These are phyloP conservation scores for Arabidopsis suecica DNA, from an alignment of 345 rosid genomes.

Conservation along the genomic window DNA sequence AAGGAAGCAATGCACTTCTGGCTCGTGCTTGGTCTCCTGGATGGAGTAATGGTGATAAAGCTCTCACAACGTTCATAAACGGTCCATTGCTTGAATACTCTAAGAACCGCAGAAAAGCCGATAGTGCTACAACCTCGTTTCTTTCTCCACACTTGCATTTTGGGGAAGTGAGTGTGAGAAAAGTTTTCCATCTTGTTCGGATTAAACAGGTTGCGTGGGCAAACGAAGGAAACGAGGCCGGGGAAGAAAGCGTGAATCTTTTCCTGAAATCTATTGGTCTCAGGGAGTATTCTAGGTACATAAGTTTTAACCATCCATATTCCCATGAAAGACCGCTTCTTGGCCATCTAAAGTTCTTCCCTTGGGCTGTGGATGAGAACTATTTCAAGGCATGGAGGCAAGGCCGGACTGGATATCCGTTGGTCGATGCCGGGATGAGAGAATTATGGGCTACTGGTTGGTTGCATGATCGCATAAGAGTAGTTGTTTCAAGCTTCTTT, in stretches of 20 bases:
- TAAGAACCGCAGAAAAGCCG: slow-evolving; percentile 87
- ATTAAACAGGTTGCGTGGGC: slow-evolving; percentile 95
- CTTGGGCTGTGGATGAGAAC: slow-evolving; percentile 87
- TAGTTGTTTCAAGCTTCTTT: slow-evolving; percentile 96
- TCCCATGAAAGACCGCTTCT: slow-evolving; percentile 95
- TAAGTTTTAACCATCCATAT: slow-evolving; percentile 93
- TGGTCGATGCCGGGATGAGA: slow-evolving; percentile 99
- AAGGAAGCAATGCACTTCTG: slow-evolving; percentile 95
- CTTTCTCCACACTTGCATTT: slow-evolving; percentile 98
- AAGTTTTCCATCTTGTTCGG: slow-evolving; percentile 91
- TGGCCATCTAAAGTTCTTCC: slow-evolving; percentile 92
- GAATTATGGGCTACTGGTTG: slow-evolving; percentile 99
- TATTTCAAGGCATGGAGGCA: slow-evolving; percentile 98
- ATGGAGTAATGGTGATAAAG: slow-evolving; percentile 93
- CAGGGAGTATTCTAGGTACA: slow-evolving; percentile 90
- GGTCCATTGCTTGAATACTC: slow-evolving; percentile 92
- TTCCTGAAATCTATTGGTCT: slow-evolving; percentile 97
- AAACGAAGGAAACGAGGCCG: slow-evolving; percentile 88
- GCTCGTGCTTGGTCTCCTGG: slow-evolving; percentile 99
- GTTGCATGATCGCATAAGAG: slow-evolving; percentile 95
- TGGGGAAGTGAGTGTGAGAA: slow-evolving; percentile 96
- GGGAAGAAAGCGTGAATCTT: slow-evolving; percentile 93
- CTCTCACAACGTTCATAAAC: slow-evolving; percentile 81
- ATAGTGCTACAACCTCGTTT: slow-evolving; percentile 94
- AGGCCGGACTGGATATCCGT: slow-evolving; percentile 96